phyloP scores from a whole-genome alignment of 345 rosid genomes.

The Syzygium aqueum region DNA sequence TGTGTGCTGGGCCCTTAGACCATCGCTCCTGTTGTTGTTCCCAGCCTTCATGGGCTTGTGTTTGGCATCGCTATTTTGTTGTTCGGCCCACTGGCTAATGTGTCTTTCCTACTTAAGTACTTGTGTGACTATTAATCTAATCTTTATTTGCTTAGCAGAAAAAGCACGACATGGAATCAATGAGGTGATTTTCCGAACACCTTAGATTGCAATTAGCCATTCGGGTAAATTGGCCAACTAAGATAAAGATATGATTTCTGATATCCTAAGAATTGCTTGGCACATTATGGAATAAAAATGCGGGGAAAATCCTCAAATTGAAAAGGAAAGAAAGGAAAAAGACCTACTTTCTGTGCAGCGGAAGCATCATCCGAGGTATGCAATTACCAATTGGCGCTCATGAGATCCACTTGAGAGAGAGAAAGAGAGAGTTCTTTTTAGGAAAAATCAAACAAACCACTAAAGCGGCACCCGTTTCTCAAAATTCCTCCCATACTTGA shows the following conservation, averaged over 20 bases:
- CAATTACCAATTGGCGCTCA: not conserved
- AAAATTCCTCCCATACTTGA: not conserved
- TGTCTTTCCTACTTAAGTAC: not conserved
- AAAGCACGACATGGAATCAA: not conserved
- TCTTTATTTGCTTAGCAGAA: not conserved
- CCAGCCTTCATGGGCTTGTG: too few relatives aligned
- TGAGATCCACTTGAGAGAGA: too few relatives aligned
- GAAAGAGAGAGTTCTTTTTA: too few relatives aligned
- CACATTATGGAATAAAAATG: fast-evolving
- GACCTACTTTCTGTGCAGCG: not conserved
- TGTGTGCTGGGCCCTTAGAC: too few relatives aligned
- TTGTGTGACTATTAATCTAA: too few relatives aligned
- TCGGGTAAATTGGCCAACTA: not conserved
- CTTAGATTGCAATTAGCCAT: not conserved
- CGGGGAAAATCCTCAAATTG: fast-evolving
- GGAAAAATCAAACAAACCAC: too few relatives aligned
- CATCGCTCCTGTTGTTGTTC: too few relatives aligned
- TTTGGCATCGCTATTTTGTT: too few relatives aligned
- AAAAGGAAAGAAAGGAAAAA: too few relatives aligned
- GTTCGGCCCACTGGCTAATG: too few relatives aligned
- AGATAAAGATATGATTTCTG: fast-evolving
- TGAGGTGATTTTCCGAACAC: not conserved
- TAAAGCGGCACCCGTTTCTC: not conserved
- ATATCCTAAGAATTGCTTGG: not conserved
- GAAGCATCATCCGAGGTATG: not conserved